These are phyloP conservation scores for Dictyostelium brefeldianum DNA, from an alignment of 78 protist genomes.

Conservation along the genomic window DNA sequence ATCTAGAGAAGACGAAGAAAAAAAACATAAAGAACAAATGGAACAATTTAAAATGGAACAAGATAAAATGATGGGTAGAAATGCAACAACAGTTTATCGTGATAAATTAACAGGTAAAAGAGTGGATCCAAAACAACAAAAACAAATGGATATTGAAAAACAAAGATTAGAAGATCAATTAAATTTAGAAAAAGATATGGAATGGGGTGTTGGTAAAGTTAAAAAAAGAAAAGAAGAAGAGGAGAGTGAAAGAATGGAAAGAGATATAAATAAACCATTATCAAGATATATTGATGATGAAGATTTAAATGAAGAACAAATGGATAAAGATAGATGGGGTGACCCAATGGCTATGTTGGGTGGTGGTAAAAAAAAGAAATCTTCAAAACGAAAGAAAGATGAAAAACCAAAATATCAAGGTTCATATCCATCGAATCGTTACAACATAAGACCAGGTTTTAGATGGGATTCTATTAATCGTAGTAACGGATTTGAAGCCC, in stretches of 20 bases:
- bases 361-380: not conserved
- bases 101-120: slow-evolving; percentile 39
- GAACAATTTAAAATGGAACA: slow-evolving; percentile 29
- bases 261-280: slow-evolving; percentile 28
- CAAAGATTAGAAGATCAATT: not conserved
- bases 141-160: not conserved
- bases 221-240: slow-evolving; percentile 27
- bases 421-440: slow-evolving; percentile 63
- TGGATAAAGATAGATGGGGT: slow-evolving; percentile 72
- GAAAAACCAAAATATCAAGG: slow-evolving; percentile 65
- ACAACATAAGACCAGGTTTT: slow-evolving; percentile 53
- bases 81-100: slow-evolving; percentile 61
- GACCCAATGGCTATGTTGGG: slow-evolving; percentile 76
- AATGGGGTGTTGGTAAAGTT: slow-evolving; percentile 27
- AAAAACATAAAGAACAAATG: slow-evolving; percentile 8
- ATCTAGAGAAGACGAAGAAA: not conserved
- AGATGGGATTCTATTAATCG: slow-evolving; percentile 81
- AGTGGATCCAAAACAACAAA: slow-evolving; percentile 4
- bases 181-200: slow-evolving; percentile 13
- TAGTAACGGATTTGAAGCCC: slow-evolving; percentile 70
- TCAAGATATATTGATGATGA: slow-evolving; percentile 50
- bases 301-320: slow-evolving; percentile 13
- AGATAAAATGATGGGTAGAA: slow-evolving; percentile 25
- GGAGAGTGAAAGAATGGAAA: slow-evolving; percentile 16
- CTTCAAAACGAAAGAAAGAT: not conserved